Base-by-base conservation (phyloP, 192 early-diverging fungal species). In the Backusella macrospora region DNA sequence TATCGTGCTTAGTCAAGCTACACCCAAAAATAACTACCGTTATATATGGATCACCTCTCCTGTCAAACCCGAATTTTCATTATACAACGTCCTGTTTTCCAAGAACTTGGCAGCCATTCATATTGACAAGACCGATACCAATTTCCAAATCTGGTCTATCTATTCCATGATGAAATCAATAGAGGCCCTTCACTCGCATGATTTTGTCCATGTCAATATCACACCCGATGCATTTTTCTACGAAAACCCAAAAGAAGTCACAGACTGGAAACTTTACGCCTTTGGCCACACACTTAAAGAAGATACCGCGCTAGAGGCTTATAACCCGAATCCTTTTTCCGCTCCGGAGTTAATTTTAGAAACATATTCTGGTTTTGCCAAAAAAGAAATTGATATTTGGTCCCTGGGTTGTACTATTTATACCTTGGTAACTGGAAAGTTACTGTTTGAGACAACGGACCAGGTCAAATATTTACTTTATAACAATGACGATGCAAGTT, bases 21-120 rank as follows among this genome's bases (percentile, higher is more conserved):
- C 67, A 21, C 26, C 67, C 15, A 44, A 23, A 21, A 44, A 46
- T 21, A 68, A 68, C 3, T 68, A 68, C 21, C 67, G 26, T 15
- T 68, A 68, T 34, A 68, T 68, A 15, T 68, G 67, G 67, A 68
- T 68, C 44, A 68, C 67, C 34, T 68, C 67, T 26, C 67, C 67
- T 15, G 44, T 68, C 21, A 68, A 46, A 12, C 67, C 67, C 13
- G 67, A 68, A 23, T 26, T 45, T 29, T 68, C 67, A 47, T 13
- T 68, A 23, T 68, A 68, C 43, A 46, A 68, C 26, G 13, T 26
- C 10, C 9, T 68, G 10, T 9, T 66, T 9, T 38, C 21, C 18
- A 26, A 45, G 16, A 68, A 15, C n/a, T 7, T 5, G 67, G 23
- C 26, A 29, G 1, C 7, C 3, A 45, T 26, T 3, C 42, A 29